These are phyloP conservation scores for Kockovaella imperatae DNA, from an alignment of 768 basidiomycete genomes.

Conservation along the genomic window DNA sequence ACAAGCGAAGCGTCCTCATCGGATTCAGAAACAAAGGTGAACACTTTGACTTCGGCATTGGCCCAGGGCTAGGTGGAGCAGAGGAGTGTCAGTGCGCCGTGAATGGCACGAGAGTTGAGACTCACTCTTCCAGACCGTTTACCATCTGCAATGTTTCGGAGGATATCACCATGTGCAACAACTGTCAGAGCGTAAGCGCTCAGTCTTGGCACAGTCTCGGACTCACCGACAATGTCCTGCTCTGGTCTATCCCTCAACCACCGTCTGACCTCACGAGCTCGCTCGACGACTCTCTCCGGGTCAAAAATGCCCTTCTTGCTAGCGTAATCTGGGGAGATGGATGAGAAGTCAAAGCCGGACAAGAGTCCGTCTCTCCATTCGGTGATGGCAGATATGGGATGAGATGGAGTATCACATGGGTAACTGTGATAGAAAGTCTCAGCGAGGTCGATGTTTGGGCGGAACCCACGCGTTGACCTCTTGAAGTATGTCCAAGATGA, in stretches of 20 bases:
- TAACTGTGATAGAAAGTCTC: slow-evolving; percentile 1
- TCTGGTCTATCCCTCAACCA: slow-evolving; percentile 40
- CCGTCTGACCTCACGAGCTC: slow-evolving; percentile 28
- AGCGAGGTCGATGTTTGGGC: background rate
- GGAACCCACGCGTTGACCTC: slow-evolving; percentile 33
- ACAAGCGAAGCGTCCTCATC: slow-evolving; percentile 32
- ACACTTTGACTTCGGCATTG: slow-evolving; percentile 38
- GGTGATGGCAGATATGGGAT: slow-evolving; percentile 16
- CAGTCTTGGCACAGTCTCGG: background rate
- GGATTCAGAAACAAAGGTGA: slow-evolving; percentile 21
- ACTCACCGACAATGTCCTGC: slow-evolving; percentile 39
- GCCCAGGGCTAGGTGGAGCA: slow-evolving; percentile 21
- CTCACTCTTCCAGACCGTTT: slow-evolving; percentile 14
- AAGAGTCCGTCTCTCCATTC: slow-evolving; percentile 32
- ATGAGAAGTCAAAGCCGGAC: slow-evolving; percentile 30
- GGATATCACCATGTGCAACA: slow-evolving; percentile 40
- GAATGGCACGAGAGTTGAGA: background rate
- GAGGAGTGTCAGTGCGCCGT: no score
- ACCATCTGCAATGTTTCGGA: slow-evolving; percentile 25
- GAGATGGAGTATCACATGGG: slow-evolving; percentile 27
- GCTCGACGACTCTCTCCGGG: slow-evolving; percentile 10
- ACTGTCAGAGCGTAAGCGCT: no score
- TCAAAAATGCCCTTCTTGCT: slow-evolving; percentile 37
- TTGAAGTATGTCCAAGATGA: slow-evolving; percentile 40
- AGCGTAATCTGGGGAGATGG: slow-evolving; percentile 31